These are phyloP conservation scores for Apophysomyces variabilis DNA, from an alignment of 371 early-diverging fungal genomes.

Conservation along the genomic window DNA sequence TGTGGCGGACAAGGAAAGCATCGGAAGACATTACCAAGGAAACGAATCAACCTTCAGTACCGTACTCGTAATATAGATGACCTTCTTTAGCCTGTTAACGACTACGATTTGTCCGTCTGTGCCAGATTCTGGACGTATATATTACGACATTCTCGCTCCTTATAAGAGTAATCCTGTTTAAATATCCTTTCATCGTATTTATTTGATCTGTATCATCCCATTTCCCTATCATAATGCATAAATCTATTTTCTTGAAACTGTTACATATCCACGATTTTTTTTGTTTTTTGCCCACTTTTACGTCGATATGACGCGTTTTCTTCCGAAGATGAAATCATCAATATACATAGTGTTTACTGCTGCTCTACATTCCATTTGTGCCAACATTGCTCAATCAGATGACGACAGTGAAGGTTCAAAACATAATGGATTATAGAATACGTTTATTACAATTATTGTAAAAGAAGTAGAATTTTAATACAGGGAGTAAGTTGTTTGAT, in stretches of 20 bases:
- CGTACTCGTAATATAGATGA: not conserved
- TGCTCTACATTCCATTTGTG: too few relatives aligned
- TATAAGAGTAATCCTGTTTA: not conserved
- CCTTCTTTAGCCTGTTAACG: not conserved
- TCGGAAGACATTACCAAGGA: conserved; percentile 27
- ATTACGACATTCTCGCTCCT: not conserved
- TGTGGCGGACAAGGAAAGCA: conserved; percentile 12
- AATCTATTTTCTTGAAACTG: too few relatives aligned
- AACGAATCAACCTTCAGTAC: not conserved
- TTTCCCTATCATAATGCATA: not conserved
- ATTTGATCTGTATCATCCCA: not conserved
- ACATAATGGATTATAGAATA: too few relatives aligned
- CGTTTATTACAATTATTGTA: too few relatives aligned
- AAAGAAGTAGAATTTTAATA: too few relatives aligned
- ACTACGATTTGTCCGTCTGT: not conserved
- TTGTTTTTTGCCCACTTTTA: not conserved
- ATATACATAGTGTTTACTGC: too few relatives aligned
- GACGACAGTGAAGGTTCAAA: too few relatives aligned
- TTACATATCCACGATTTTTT: too few relatives aligned
- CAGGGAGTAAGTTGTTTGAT: too few relatives aligned
- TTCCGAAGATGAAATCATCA: too few relatives aligned
- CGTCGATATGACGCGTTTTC: not conserved
- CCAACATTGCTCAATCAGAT: too few relatives aligned
- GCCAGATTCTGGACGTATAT: not conserved
- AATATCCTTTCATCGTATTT: not conserved